These are phyloP conservation scores for Oryza officinalis DNA, from an alignment of 176 grass and related monocot species.

Conservation along the genomic window DNA sequence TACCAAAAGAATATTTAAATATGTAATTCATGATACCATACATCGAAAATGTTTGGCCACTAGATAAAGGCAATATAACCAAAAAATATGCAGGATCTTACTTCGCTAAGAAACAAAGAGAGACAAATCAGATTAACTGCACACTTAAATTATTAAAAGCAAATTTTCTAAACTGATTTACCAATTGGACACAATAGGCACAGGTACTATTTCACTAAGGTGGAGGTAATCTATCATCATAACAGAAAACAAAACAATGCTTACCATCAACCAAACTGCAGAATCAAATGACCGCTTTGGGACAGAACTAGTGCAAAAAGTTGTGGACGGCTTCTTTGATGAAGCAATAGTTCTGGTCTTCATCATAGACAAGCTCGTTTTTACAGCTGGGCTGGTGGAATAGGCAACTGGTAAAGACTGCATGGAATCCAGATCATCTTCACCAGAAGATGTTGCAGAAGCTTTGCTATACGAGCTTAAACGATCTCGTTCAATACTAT, in stretches of 20 bases:
- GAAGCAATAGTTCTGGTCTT: conserved; percentile 67
- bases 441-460: conserved; percentile 68
- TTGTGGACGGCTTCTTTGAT: conserved; percentile 78
- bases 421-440: conserved; percentile 85
- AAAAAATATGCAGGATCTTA: background rate
- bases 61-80: background rate
- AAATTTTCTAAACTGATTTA: conserved; percentile 3
- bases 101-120: background rate
- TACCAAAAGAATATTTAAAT: background rate
- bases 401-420: conserved; percentile 53
- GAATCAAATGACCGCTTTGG: conserved; percentile 91
- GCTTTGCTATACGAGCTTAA: conserved; percentile 69
- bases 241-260: conserved; percentile 31
- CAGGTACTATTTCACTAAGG: background rate
- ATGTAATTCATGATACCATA: conserved; percentile 23
- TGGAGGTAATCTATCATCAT: conserved; percentile 23
- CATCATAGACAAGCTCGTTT: conserved; percentile 56
- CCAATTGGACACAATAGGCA: background rate
- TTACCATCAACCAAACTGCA: conserved; percentile 83
- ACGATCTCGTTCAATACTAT: conserved; percentile 65
- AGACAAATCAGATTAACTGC: conserved; percentile 15
- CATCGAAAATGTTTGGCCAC: conserved; percentile 4
- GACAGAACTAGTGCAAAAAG: conserved; percentile 55
- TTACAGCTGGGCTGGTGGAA: conserved; percentile 53
- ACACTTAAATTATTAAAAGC: background rate